A percentile compares a stretch with the other conserved stretches of the same genome.
These are phyloP conservation scores for Kentomonas sorsogonicus DNA, from an alignment of 208 protist genomes.

Conservation along the genomic window DNA sequence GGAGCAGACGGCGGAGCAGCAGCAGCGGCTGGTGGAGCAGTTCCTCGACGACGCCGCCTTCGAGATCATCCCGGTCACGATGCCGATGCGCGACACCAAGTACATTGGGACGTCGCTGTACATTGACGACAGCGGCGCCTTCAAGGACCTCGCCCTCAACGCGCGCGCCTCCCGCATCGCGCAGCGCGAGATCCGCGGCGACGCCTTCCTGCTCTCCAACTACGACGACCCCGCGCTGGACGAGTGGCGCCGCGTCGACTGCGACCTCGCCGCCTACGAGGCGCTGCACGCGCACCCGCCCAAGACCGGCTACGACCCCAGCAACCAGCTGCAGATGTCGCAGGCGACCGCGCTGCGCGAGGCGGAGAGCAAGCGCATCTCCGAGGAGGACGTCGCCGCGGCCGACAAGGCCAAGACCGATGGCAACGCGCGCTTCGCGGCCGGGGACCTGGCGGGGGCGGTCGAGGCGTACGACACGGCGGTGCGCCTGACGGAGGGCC, in stretches of 20 bases:
- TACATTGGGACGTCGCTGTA: constrained; percentile 85
- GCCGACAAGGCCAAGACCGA: constrained; percentile 51
- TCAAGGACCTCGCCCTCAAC: constrained; percentile 84
- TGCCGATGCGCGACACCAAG: constrained; percentile 62
- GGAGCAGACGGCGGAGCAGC: constrained; percentile 21
- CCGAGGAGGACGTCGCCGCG: constrained; percentile 44
- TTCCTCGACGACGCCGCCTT: constrained; percentile 74
- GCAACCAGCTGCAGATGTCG: constrained; percentile 67
- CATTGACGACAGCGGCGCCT: constrained; percentile 84
- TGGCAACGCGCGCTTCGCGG: constrained; percentile 50
- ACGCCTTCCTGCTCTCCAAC: constrained; percentile 83
- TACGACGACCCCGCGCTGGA: constrained; percentile 86
- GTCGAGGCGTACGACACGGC: constrained; percentile 51
- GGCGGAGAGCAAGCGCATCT: constrained; percentile 61
- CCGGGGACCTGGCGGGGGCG: constrained; percentile 37
- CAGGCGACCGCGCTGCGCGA: constrained; percentile 47
- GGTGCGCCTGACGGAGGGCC: constrained; percentile 57
- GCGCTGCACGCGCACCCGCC: constrained; percentile 40
- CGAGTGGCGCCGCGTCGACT: constrained; percentile 78
- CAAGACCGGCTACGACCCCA: constrained; percentile 46
- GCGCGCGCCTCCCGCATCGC: constrained; percentile 74
- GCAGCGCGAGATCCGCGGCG: constrained; percentile 84
- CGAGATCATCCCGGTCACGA: constrained; percentile 83
- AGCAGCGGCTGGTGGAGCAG: constrained; percentile 55
- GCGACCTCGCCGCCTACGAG: constrained; percentile 35